These are phyloP conservation scores for Spirogloea muscicola DNA, from an alignment of 139 green algal genomes.

Conservation along the genomic window DNA sequence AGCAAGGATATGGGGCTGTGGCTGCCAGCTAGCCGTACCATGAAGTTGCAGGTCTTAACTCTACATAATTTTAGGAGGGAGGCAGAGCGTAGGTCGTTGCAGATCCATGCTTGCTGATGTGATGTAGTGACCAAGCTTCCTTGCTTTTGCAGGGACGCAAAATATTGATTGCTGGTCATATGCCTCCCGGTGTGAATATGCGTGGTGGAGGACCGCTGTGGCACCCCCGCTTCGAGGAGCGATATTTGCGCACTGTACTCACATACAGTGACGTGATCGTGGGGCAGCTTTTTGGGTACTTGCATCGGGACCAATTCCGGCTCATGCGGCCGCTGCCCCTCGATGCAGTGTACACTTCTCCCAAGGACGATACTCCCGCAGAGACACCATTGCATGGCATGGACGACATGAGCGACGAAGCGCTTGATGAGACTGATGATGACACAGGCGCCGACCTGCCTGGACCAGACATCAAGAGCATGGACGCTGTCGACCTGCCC, in stretches of 20 bases:
- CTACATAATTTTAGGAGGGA: too few relatives aligned
- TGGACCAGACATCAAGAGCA: neutral
- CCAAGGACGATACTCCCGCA: neutral
- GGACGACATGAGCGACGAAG: neutral
- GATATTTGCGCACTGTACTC: neutral
- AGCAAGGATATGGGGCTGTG: too few relatives aligned
- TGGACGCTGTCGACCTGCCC: neutral
- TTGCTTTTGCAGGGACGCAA: neutral
- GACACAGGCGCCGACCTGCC: neutral
- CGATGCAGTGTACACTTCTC: neutral
- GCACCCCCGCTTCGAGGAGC: neutral
- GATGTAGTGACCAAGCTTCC: neutral
- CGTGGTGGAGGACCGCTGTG: neutral
- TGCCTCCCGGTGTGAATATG: neutral
- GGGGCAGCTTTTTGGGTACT: slow-evolving; percentile 3
- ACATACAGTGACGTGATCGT: neutral
- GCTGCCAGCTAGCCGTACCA: neutral
- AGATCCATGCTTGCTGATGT: neutral
- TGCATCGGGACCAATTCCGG: slow-evolving; percentile 9
- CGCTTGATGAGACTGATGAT: neutral
- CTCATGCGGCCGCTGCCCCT: neutral
- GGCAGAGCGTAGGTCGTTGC: too few relatives aligned
- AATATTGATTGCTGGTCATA: slow-evolving; percentile 1
- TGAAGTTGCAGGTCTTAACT: neutral
- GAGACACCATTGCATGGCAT: neutral